Base-by-base conservation (phyloP, 768 basidiomycete genomes). In the Podaxis rugospora region DNA sequence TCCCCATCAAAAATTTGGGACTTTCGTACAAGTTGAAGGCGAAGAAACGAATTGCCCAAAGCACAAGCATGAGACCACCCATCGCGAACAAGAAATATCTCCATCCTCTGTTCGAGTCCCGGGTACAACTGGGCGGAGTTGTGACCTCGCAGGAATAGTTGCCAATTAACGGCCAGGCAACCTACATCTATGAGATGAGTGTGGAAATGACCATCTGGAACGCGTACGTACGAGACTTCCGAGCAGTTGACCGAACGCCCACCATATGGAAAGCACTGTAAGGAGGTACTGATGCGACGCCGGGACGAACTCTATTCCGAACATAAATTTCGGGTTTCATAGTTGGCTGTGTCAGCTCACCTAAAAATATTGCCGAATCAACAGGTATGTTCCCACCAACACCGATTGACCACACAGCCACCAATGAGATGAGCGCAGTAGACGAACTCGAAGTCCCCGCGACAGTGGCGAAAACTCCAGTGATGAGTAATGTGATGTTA, bases 181-280 rank as follows among this genome's bases (percentile, higher is more conserved):
- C 75, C 80, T 87, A 62, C 47, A 6, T 21, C 28, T 27, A 6
- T 18, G 18, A 25, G 37, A 32, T 6, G 42, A 18, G 6, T 7
- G 6, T 7, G 42, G 18, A 27, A 28, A 32, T 18, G 4, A 14
- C 27, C 27, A 14, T 2, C 51, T 16, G n/a, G n/a, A 32, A 32
- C 42, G 32, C 40, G 27, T 14, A 62, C 66, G 27, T 61, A 78
- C 76, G 52, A 81, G 63, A 63, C 78, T 78, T 23, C 83, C 87
- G 50, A 89, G 67, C 0, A 90, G 78, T 68, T 90, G 90, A 2
- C 89, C 89, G 36, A 91, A 77, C 4, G 87, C 86, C 90, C 90
- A 92, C 86, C 87, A 92, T 39, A 90, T 82, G 0, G 89, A 89
- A 16, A 92, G 77, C 13, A 91, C 74, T 0, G 89, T 90, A 36